phyloP scores from a whole-genome alignment of 768 basidiomycete species.

The Gloeopeniophorella convolvens region DNA sequence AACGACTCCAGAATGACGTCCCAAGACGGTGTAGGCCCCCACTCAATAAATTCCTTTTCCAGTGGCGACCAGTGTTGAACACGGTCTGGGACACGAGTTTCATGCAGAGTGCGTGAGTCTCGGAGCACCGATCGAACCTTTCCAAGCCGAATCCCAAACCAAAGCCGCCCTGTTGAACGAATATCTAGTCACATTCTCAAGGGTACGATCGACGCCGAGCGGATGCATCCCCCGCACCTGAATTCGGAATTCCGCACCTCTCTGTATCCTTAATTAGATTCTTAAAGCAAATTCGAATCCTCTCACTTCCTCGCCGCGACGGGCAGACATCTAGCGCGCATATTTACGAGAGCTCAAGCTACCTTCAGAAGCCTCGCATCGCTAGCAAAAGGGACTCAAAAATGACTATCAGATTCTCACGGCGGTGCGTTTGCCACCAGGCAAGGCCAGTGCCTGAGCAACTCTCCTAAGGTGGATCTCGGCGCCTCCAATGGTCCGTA shows the following conservation, averaged over 20 bases:
- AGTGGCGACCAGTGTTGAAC: conserved; percentile 1
- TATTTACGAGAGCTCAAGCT: background rate
- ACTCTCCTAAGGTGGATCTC: conserved; percentile 17
- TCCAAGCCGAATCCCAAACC: conserved; percentile 2
- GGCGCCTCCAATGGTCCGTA: conserved; percentile 4
- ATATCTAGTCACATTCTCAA: conserved; percentile 14
- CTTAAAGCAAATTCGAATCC: background rate
- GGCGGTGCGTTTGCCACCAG: conserved; percentile 2
- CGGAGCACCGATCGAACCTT: conserved; percentile 1
- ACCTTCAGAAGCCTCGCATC: background rate
- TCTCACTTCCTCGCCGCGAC: background rate
- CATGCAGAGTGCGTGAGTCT: conserved; percentile 1
- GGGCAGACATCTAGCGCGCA: no score
- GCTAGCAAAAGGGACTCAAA: background rate
- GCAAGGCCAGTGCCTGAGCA: conserved; percentile 11
- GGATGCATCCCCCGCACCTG: conserved; percentile 5
- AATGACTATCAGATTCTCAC: background rate
- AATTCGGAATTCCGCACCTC: conserved; percentile 5
- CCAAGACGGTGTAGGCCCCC: background rate
- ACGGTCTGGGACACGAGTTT: background rate
- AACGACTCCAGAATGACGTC: no score
- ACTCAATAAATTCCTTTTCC: conserved; percentile 6
- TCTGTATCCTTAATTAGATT: conserved; percentile 5
- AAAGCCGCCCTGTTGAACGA: conserved; percentile 10
- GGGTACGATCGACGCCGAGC: conserved; percentile 14